Evolutionary conservation across 2,329 filamentous ascomycete genomes (phyloP).

Genomic region (Arthrocladium fulminans): DNA sequence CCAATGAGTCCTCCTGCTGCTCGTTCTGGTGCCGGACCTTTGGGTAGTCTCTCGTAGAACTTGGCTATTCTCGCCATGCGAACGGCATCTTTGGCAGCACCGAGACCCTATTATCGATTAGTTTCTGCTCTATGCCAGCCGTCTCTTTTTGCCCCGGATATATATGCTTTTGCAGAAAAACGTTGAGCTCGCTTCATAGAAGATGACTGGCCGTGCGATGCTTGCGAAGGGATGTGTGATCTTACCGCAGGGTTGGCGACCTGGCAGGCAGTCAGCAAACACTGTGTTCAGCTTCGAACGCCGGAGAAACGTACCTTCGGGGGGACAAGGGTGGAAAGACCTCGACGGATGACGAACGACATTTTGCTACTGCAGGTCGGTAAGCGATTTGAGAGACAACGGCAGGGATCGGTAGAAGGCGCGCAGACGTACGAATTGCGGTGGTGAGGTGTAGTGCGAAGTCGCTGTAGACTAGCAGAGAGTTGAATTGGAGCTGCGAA

Average conservation of each 20-base stretch:
- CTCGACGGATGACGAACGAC: constrained; percentile 85
- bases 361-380: constrained; percentile 50
- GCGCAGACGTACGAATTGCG: too few relatives aligned
- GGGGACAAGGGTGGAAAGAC: constrained; percentile 95
- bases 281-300: background rate
- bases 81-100: constrained; percentile 86
- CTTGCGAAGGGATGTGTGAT: background rate
- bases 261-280: constrained; percentile 7
- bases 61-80: constrained; percentile 96
- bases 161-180: constrained; percentile 15
- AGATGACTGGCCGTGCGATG: background rate
- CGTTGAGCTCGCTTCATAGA: background rate
- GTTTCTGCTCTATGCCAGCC: background rate
- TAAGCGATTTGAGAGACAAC: background rate
- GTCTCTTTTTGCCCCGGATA: background rate
- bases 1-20: constrained; percentile 75
- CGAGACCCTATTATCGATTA: constrained; percentile 61
- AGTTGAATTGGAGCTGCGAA: background rate
- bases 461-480: background rate
- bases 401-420: too few relatives aligned
- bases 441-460: background rate
- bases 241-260: constrained; percentile 19
- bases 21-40: constrained; percentile 74
- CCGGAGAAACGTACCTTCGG: constrained; percentile 66
- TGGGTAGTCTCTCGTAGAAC: constrained; percentile 98